phyloP scores from a whole-genome alignment of 805 yeast species.

The Saccharomycopsis selenospora region DNA sequence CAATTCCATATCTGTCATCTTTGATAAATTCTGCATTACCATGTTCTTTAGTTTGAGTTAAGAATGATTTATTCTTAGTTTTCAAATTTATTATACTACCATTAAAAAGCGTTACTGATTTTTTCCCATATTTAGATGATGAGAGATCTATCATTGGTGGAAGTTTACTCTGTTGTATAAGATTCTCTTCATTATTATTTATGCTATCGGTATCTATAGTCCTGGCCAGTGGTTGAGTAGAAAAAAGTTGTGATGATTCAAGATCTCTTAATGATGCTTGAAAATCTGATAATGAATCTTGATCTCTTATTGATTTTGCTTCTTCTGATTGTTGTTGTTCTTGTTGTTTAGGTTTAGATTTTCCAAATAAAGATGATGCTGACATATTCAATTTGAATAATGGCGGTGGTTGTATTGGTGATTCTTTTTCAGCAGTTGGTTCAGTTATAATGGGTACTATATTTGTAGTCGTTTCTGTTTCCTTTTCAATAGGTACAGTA shows the following conservation, averaged over 20 bases:
- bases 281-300: no score
- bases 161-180: no score
- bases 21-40: not conserved
- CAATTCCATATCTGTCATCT: slow-evolving; percentile 30
- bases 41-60: not conserved
- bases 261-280: not conserved
- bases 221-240: not conserved
- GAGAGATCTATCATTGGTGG: not conserved
- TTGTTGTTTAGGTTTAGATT: not conserved
- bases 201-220: no score
- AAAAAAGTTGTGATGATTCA: not conserved
- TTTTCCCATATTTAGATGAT: not conserved
- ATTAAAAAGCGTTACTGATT: not conserved
- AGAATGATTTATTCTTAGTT: not conserved
- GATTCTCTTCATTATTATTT: no score
- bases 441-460: no score
- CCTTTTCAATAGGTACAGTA: no score
- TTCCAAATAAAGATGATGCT: not conserved
- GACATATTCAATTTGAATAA: no score
- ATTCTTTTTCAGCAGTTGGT: no score
- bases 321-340: not conserved
- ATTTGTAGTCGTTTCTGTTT: no score
- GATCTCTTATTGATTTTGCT: no score
- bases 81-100: not conserved
- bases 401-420: no score